Base-by-base conservation (phyloP, 176 grass and related monocot species). In the Oryza longistaminata region DNA sequence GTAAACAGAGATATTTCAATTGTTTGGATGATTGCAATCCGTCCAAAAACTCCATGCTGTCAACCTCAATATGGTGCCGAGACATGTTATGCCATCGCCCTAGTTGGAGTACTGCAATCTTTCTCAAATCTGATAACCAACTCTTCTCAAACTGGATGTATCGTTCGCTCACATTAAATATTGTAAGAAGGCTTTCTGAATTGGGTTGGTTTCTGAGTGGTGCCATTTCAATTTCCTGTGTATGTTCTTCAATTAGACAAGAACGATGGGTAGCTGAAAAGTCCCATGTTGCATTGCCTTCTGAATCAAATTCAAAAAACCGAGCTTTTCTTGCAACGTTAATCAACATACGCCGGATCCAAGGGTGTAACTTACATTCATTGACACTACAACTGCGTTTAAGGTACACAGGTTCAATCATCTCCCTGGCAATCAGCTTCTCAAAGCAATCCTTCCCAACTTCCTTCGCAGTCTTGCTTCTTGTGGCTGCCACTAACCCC, bases 31-130 rank as follows among this genome's bases (percentile, higher is more conserved):
- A 79, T 26, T 83, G 71, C 22, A 92, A 64, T 11, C 80, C 90
- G 68, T 90, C 74, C 60, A 95, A 87, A 71, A 80, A 89, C 14
- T 87, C 77, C 6, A 64, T 87, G 67, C 9, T 85, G 33, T 89
- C 71, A 64, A 92, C 81, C 65, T 94, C 92, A n/a, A 89, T 90
- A 85, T 94, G 90, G 46, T 92, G 87, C 9, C 76, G 68, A 64
- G n/a, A 52, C 5, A 68, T 85, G 31, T 62, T 82, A 53, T 81
- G 78, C 85, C 90, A 92, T 24, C 84, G 70, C n/a, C 92, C 92
- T 50, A 94, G 73, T 34, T 92, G 87, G 14, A 92, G 79, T 62
- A 87, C 88, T 13, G 42, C 19, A 21, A 92, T 72, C 40, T 90
- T 92, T 12, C 24, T 85, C 68, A 85, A 84, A 50, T 77, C 52